Evolutionary conservation across 2,329 filamentous ascomycete genomes (phyloP).

Genomic region (Pyricularia grisea): DNA sequence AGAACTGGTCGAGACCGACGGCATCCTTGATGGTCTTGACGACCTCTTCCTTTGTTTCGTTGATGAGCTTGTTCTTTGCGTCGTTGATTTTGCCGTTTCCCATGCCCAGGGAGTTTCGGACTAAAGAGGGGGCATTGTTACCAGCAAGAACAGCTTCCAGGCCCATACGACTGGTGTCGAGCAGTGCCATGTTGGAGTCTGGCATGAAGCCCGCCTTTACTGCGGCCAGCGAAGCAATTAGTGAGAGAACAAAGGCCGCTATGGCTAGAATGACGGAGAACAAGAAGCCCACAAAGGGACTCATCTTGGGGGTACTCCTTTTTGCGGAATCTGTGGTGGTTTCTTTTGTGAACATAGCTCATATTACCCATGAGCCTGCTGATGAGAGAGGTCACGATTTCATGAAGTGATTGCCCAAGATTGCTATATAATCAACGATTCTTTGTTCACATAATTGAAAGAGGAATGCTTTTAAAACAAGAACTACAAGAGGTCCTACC

Average conservation of each 20-base stretch:
- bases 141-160: slow-evolving; percentile 23
- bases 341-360: not conserved
- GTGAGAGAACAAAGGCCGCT: slow-evolving; percentile 23
- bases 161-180: slow-evolving; percentile 31
- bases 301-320: not conserved
- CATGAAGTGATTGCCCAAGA: not conserved
- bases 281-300: not conserved
- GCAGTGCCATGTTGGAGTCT: slow-evolving; percentile 28
- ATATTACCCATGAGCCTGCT: not conserved
- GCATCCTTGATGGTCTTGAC: slow-evolving; percentile 15
- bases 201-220: slow-evolving; percentile 25
- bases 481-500: not conserved
- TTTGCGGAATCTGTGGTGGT: not conserved
- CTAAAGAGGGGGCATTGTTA: slow-evolving; percentile 11
- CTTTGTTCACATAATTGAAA: not conserved
- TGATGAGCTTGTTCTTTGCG: slow-evolving; percentile 9
- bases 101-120: slow-evolving; percentile 12
- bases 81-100: slow-evolving; percentile 11
- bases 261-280: slow-evolving; percentile 22
- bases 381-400: not conserved
- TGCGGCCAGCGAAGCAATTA: slow-evolving; percentile 27
- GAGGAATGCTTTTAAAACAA: not conserved
- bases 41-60: slow-evolving; percentile 4
- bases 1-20: slow-evolving; percentile 22
- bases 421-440: not conserved